phyloP scores from a whole-genome alignment of 352 stramenopile genomes.

The Pythium sp. region DNA sequence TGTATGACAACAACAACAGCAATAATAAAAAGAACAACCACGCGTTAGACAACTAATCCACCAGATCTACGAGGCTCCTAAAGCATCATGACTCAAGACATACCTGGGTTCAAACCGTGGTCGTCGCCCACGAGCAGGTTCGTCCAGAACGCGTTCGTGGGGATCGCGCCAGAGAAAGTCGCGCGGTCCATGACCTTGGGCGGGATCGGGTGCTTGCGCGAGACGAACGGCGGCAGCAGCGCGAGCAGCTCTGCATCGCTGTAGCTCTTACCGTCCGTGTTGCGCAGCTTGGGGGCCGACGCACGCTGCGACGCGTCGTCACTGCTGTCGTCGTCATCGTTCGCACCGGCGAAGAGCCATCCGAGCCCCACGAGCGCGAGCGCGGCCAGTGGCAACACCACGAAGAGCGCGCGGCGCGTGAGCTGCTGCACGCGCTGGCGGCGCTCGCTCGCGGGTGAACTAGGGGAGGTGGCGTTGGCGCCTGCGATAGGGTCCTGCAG shows the following conservation, averaged over 20 bases:
- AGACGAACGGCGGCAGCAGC: constrained; percentile 53
- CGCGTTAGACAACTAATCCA: not conserved
- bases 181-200: constrained; percentile 53
- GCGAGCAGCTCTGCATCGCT: constrained; percentile 48
- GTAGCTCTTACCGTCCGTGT: constrained; percentile 11
- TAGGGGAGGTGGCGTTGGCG: not conserved
- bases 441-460: not conserved
- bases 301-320: constrained; percentile 11
- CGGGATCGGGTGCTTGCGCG: constrained; percentile 52
- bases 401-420: constrained; percentile 48
- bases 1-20: not conserved
- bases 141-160: constrained; percentile 90
- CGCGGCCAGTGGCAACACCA: constrained; percentile 48
- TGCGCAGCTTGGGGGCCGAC: not conserved
- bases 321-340: constrained; percentile 14
- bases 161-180: constrained; percentile 48
- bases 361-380: constrained; percentile 50
- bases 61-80: not conserved
- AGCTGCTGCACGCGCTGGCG: constrained; percentile 15
- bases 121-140: constrained; percentile 81
- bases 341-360: constrained; percentile 30
- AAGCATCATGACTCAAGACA: not conserved
- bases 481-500: constrained; percentile 10
- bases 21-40: not conserved
- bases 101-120: constrained; percentile 63